Base-by-base conservation (phyloP, 257 asterid genomes). In the Solanum dulcamara region DNA sequence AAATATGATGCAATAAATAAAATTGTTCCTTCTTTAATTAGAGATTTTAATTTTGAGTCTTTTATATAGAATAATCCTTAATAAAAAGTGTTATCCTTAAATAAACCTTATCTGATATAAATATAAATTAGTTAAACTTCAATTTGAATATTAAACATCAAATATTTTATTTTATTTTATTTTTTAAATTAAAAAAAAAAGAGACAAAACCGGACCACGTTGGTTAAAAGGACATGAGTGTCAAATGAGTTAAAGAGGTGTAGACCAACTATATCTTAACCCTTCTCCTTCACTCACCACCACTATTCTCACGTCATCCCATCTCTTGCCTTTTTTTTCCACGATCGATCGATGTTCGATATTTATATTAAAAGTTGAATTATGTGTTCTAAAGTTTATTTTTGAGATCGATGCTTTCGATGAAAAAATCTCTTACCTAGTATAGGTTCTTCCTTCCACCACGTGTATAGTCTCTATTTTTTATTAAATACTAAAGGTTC, bases 121-220 rank as follows among this genome's bases (percentile, higher is more conserved):
- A 57, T 57, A 22, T 22, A n/a, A 57, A n/a, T 46, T 46, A 13
- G 3, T 10, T 5, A 4, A 9, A 57, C 12, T 55, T 5, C 3
- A 22, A 22, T 3, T 3, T 0, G 7, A 2, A n/a, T 22, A 1
- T n/a, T 7, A 0, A 57, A 9, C 0, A 2, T 0, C 0, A 0
- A 57, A 57, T 57, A 0, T 50, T 50, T 50, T 33, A 33, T 33
- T 33, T 33, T 33, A 33, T 33, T 20, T 20, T 9, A 7, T 20
- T n/a, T 22, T 57, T 57, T 22, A n/a, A n/a, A 3, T 57, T 57
- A 9, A 26, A 42, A 40, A 24, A 60, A 20, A 2, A 0, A 0
- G 1, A 22, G 1, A 35, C 6, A 70, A 0, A 24, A 14, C 2
- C 0, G 82, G 44, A 79, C 64, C 83, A 79, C 83, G 10, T 68